Conservation (phyloP, 148 eudicot genomes). For the Vaccinium myrtillus region DNA sequence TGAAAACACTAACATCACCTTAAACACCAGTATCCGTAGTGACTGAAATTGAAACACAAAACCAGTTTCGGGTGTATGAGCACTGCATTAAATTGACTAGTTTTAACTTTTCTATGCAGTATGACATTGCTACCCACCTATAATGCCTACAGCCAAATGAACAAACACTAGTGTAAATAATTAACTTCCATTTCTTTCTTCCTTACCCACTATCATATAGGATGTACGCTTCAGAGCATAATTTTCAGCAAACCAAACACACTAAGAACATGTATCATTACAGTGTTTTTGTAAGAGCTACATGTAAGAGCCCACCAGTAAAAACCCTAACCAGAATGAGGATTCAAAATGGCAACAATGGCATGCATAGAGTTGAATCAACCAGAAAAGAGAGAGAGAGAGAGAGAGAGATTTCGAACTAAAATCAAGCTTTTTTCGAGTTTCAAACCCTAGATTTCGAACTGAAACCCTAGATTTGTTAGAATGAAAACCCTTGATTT, state of each 20-base stretch:
- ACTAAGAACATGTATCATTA: background rate
- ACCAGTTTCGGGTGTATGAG: background rate
- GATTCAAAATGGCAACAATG: too few relatives aligned
- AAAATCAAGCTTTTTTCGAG: too few relatives aligned
- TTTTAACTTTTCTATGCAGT: background rate
- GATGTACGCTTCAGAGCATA: background rate
- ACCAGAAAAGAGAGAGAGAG: too few relatives aligned
- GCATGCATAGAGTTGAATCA: too few relatives aligned
- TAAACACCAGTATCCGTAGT: background rate
- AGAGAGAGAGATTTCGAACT: too few relatives aligned
- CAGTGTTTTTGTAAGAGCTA: too few relatives aligned
- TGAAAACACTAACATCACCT: background rate
- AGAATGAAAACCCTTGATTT: too few relatives aligned
- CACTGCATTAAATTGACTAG: background rate
- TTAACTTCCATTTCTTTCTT: background rate
- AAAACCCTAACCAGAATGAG: too few relatives aligned
- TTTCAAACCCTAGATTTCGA: too few relatives aligned
- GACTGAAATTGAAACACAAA: background rate
- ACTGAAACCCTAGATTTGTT: too few relatives aligned
- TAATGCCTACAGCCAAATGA: background rate
- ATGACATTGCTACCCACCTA: background rate
- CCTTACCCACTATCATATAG: background rate
- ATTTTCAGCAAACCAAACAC: background rate
- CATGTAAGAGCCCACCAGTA: too few relatives aligned
- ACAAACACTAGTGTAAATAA: background rate